Conservation (phyloP, 495 filamentous ascomycete genomes). For the Hypoxylon cercidicola region DNA sequence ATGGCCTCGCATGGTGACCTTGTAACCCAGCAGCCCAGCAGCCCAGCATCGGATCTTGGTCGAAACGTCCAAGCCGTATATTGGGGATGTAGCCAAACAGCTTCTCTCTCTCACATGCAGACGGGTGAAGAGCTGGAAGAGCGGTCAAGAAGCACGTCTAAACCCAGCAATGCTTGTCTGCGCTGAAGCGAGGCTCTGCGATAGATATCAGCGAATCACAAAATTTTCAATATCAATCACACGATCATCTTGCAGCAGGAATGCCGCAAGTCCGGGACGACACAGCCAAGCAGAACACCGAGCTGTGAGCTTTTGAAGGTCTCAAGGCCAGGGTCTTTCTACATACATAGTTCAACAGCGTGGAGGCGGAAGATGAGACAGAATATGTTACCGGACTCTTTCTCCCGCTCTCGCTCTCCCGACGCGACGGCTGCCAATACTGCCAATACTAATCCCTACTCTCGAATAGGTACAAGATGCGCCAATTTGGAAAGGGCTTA, state of each 20-base stretch:
- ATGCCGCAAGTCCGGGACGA: constrained; percentile 40
- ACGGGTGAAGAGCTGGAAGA: constrained; percentile 28
- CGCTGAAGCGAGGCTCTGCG: constrained; percentile 34
- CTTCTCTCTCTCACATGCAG: constrained; percentile 33
- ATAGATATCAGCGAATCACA: constrained; percentile 30
- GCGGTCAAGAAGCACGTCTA: constrained; percentile 33
- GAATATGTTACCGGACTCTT: constrained; percentile 27
- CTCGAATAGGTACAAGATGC: neutral
- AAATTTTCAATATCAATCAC: constrained; percentile 33
- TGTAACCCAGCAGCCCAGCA: constrained; percentile 26
- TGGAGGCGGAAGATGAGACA: constrained; percentile 11
- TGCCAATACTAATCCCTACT: too few species aligned
- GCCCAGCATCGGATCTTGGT: constrained; percentile 43
- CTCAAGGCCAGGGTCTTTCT: constrained; percentile 19
- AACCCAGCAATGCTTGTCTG: constrained; percentile 20
- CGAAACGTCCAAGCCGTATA: constrained; percentile 29
- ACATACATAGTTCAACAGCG: constrained; percentile 13
- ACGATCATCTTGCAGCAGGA: constrained; percentile 42
- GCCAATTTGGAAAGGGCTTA: too few species aligned
- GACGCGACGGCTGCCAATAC: too few species aligned
- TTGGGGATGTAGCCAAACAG: constrained; percentile 22
- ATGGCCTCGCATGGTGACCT: constrained; percentile 20
- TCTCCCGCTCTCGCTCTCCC: constrained; percentile 13
- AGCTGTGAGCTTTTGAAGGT: constrained; percentile 6
- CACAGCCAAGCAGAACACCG: constrained; percentile 32